Evolutionary conservation across 2,329 filamentous ascomycete genomes (phyloP).

Genomic region (Mariannaea elegans): DNA sequence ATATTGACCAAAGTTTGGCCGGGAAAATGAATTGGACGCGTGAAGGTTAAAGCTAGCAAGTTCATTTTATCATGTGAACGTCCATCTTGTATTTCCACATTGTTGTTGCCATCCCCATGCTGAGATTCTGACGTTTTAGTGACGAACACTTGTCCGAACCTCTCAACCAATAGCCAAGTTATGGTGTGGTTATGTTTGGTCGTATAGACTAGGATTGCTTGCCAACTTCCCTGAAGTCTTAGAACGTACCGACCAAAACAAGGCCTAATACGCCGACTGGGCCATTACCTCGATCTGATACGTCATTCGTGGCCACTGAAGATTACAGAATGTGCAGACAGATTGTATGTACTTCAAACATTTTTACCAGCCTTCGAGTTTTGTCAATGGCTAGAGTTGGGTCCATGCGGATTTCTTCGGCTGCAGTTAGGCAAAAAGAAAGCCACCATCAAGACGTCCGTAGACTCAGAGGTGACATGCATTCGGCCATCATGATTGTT

Average conservation of each 20-base stretch:
- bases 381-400: neutral
- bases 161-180: neutral
- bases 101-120: neutral
- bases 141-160: neutral
- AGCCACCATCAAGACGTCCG: neutral
- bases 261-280: neutral
- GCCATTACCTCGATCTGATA: neutral
- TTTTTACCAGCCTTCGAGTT: neutral
- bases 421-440: neutral
- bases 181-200: slow-evolving; percentile 3
- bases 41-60: too few species aligned
- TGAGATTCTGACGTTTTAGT: neutral
- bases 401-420: neutral
- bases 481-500: neutral
- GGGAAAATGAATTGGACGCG: too few species aligned
- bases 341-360: neutral
- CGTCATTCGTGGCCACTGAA: neutral
- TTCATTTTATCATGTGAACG: too few species aligned
- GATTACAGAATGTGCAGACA: neutral
- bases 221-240: neutral
- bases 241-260: slow-evolving; percentile 12
- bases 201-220: neutral
- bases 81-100: neutral
- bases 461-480: neutral
- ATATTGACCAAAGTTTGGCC: too few species aligned